Conservation (phyloP, 192 early-diverging fungal species). For the Thoreauomyces humboldtii region DNA sequence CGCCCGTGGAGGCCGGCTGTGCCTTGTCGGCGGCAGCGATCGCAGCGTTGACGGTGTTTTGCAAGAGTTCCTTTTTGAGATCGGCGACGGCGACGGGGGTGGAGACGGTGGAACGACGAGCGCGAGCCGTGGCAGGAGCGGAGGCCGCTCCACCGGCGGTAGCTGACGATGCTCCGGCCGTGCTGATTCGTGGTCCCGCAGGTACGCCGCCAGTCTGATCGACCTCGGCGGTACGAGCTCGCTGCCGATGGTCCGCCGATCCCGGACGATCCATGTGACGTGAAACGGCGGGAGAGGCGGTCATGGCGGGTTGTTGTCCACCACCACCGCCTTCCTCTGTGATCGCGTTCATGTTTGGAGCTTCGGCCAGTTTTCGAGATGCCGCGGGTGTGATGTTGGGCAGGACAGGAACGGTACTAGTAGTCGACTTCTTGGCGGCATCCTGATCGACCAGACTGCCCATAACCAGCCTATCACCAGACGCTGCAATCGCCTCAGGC, state of each 20-base stretch:
- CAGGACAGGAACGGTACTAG: slow-evolving; percentile 24
- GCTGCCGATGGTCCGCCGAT: slow-evolving; percentile 8
- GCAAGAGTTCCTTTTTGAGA: slow-evolving; percentile 32
- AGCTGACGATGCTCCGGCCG: background rate
- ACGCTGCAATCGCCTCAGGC: slow-evolving; percentile 17
- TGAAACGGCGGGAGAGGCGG: slow-evolving; percentile 16
- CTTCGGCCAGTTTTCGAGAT: slow-evolving; percentile 27
- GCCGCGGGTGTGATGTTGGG: slow-evolving; percentile 25
- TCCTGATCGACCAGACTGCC: slow-evolving; percentile 9
- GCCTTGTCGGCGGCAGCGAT: background rate
- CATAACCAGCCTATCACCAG: slow-evolving; percentile 26
- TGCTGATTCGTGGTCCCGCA: background rate
- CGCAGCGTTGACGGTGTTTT: slow-evolving; percentile 15
- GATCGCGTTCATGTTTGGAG: slow-evolving; percentile 26
- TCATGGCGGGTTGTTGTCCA: background rate
- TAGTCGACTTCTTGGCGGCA: background rate
- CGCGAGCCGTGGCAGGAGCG: background rate
- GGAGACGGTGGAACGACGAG: slow-evolving; percentile 33
- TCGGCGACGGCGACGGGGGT: slow-evolving; percentile 36
- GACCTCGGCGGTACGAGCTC: slow-evolving; percentile 4
- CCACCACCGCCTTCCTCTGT: slow-evolving; percentile 24
- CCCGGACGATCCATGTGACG: slow-evolving; percentile 19
- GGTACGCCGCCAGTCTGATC: background rate
- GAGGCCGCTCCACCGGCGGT: slow-evolving; percentile 17
- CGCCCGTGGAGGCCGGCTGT: background rate